Evolutionary conservation across 2,329 filamentous ascomycete species (phyloP).

Genomic region (Phyllosticta ampelicida): DNA sequence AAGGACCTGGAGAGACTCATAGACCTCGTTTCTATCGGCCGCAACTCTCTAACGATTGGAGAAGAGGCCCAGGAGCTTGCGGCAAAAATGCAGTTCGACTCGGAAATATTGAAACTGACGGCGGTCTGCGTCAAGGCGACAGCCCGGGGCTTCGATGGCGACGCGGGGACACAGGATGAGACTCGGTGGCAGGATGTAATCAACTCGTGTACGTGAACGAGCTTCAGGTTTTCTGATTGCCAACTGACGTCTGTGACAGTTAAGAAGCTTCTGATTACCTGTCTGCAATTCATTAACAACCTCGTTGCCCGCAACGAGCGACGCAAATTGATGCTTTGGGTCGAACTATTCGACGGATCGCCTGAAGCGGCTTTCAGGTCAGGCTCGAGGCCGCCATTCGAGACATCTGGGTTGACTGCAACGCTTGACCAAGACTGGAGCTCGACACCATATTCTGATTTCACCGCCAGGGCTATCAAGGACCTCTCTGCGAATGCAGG

Average conservation of each 20-base stretch:
- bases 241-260: constrained; percentile 21
- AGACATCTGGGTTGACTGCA: constrained; percentile 6
- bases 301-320: constrained; percentile 56
- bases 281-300: constrained; percentile 57
- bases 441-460: neutral
- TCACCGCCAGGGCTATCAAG: neutral
- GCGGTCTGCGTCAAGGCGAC: constrained; percentile 55
- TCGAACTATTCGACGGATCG: constrained; percentile 52
- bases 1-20: constrained; percentile 54
- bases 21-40: constrained; percentile 49
- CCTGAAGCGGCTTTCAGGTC: constrained; percentile 27
- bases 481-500: constrained; percentile 7
- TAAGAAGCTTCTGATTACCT: constrained; percentile 54
- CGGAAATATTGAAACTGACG: constrained; percentile 50
- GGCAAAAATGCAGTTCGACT: constrained; percentile 48
- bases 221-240: neutral
- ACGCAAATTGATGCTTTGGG: constrained; percentile 53
- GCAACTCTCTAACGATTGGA: constrained; percentile 51
- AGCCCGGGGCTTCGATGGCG: constrained; percentile 53
- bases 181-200: constrained; percentile 56
- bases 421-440: constrained; percentile 1
- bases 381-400: constrained; percentile 21
- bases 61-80: constrained; percentile 53
- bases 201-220: constrained; percentile 38
- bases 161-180: constrained; percentile 50